phyloP scores from a whole-genome alignment of 106 monocot genomes.

The Apostasia ramifera region DNA sequence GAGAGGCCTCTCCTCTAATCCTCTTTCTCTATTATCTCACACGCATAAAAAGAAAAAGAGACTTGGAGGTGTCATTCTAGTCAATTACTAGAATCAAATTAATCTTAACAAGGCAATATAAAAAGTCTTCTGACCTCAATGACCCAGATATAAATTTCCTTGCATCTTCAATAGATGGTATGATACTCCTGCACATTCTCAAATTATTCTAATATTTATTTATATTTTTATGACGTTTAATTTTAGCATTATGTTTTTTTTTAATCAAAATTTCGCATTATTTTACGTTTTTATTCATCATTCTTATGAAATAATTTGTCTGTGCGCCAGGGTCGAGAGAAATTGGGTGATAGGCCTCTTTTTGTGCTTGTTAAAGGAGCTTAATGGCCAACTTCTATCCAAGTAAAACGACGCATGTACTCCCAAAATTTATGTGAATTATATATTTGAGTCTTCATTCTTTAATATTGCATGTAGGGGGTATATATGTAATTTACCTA shows the following conservation, averaged over 20 bases:
- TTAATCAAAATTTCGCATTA: neutral
- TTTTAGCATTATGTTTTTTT: neutral
- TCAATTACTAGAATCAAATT: no score
- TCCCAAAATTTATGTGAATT: no score
- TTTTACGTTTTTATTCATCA: neutral
- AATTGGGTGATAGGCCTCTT: neutral
- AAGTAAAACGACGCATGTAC: no score
- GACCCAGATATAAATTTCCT: neutral
- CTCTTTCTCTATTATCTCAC: no score
- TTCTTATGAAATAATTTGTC: neutral
- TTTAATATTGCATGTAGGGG: no score
- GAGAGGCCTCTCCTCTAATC: no score
- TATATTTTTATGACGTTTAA: neutral
- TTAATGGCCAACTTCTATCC: neutral
- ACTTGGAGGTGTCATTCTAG: no score
- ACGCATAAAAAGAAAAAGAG: no score
- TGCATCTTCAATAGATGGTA: neutral
- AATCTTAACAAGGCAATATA: no score
- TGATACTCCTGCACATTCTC: neutral
- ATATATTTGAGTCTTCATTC: no score
- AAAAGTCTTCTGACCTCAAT: no score
- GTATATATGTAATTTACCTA: no score
- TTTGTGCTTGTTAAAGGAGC: constrained; percentile 1
- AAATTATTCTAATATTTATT: neutral
- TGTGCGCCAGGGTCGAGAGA: neutral